Base-by-base conservation (phyloP, 768 basidiomycete species). In the Kwoniella europaea region DNA sequence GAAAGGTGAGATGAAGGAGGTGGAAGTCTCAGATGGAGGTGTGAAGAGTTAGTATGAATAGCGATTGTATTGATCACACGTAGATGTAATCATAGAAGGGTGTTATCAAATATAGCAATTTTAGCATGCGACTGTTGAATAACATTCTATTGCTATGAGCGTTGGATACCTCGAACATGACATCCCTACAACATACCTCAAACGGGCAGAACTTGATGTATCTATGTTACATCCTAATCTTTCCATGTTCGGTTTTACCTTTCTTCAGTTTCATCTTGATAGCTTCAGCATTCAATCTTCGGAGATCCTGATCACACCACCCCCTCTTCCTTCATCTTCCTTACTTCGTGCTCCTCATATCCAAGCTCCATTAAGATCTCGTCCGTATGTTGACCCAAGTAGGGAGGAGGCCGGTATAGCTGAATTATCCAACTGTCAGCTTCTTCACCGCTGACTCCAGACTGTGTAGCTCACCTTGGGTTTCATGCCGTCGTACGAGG, bases 321-420 rank as follows among this genome's bases (percentile, higher is more conserved):
- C 76, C 84, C 84, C 74, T 84, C 80, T 77, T 78, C 77, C 72
- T 86, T 85, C 76, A 90, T 76, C 65, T 82, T 82, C 62, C 78
- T 72, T 71, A 90, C 87, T 64, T 85, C 85, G 57, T 81, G 68
- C 55, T 35, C 63, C 61, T 74, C 75, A 69, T 87, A 87, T 72
- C 87, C 87, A 63, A 87, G 71, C 74, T 87, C 87, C 71, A 71
- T 71, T 71, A 82, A 56, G 0, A 82, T 91, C 88, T 93, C 91
- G 3, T 85, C 85, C 15, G 92, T 94, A 82, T 94, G 93, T 75
- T 94, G 88, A 63, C 91, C 92, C 24, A 92, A 86, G 87, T 89
- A 93, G n/a, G 93, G 93, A 12, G 93, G 92, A n/a, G 92, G 88
- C 68, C 88, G 87, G 60, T 85, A 86, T 53, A 93, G 87, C 41